phyloP scores from a whole-genome alignment of 768 basidiomycete species.

The Boletus fagicola region DNA sequence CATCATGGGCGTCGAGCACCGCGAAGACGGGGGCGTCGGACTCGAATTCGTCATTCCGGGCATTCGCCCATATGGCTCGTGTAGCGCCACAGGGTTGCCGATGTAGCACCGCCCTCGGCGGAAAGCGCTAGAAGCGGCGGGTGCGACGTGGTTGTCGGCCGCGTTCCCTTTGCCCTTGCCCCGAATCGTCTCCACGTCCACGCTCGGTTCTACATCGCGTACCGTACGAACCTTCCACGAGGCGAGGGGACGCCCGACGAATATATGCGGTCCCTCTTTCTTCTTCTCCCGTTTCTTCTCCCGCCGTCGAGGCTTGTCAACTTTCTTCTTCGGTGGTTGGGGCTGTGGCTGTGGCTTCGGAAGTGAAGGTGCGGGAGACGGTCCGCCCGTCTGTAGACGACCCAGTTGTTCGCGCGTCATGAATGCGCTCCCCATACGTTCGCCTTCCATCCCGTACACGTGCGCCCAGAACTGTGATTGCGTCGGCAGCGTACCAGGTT shows the following conservation, averaged over 20 bases:
- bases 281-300: conserved; percentile 1
- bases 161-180: background rate
- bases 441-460: conserved; percentile 32
- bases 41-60: background rate
- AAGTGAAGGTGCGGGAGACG: background rate
- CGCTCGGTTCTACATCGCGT: conserved; percentile 24
- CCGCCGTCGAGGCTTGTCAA: background rate
- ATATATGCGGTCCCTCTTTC: conserved; percentile 17
- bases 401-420: conserved; percentile 13
- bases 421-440: conserved; percentile 29
- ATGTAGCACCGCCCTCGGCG: conserved; percentile 19
- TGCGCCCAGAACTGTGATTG: conserved; percentile 34
- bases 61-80: conserved; percentile 26
- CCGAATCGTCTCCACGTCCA: background rate
- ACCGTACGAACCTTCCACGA: conserved; percentile 25
- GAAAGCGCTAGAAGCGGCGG: background rate
- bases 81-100: conserved; percentile 15
- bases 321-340: background rate
- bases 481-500: background rate
- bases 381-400: background rate
- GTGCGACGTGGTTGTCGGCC: background rate
- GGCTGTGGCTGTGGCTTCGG: background rate
- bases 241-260: conserved; percentile 23
- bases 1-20: too few relatives aligned
- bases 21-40: background rate